Percentiles rank a stretch among this genome's conserved stretches.
Evolutionary conservation across 2,329 filamentous ascomycete genomes (phyloP).

Genomic region (Talaromyces islandicus): DNA sequence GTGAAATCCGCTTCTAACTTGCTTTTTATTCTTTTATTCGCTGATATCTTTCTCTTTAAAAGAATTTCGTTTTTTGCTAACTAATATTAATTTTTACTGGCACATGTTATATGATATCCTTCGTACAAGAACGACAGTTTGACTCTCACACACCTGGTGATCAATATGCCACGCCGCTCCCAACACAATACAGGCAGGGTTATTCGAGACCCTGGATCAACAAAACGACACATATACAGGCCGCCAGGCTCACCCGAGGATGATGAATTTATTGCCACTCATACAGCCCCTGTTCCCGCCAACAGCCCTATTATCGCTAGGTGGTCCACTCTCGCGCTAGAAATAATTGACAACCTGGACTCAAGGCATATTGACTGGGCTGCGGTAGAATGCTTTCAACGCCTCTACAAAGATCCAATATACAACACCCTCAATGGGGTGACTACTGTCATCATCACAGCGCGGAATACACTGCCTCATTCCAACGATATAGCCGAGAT

Average conservation of each 20-base stretch:
- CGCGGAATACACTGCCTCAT: not conserved
- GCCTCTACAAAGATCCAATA: not conserved
- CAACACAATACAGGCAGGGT: not conserved
- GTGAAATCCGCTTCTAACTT: too few species aligned
- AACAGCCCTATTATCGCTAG: not conserved
- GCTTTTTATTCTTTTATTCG: too few species aligned
- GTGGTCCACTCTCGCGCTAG: not conserved
- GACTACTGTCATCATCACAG: not conserved
- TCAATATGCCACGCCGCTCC: not conserved
- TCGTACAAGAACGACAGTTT: not conserved
- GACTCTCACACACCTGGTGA: too few species aligned
- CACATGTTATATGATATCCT: not conserved
- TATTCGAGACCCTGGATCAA: not conserved
- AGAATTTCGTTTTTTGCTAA: too few species aligned
- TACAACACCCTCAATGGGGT: not conserved
- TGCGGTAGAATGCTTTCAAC: conserved; percentile 3
- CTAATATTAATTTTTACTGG: too few species aligned
- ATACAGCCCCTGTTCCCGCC: not conserved
- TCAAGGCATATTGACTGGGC: not conserved
- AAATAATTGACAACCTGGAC: not conserved
- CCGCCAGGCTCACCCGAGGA: not conserved
- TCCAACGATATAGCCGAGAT: not conserved
- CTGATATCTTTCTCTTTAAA: too few species aligned
- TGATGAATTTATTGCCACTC: not conserved
- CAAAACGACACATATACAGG: not conserved